Conservation (phyloP, 306 rosid genomes). For the Pyrus bretschneideri region DNA sequence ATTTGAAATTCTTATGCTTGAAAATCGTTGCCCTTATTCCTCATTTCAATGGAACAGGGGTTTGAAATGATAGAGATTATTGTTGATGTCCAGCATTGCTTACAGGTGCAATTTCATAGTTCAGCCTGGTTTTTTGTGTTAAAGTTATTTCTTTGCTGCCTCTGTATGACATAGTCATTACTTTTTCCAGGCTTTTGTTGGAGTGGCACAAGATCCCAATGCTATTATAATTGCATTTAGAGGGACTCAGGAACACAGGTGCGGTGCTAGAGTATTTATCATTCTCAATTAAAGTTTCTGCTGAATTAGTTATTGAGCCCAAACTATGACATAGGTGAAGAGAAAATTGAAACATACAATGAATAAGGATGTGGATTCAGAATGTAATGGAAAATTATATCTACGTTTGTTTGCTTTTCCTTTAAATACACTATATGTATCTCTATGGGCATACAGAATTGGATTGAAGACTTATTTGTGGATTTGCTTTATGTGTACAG, state of each 20-base stretch:
- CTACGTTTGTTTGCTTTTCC: not conserved
- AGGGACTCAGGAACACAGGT: conserved; percentile 97
- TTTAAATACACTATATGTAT: not conserved
- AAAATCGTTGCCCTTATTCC: conserved; percentile 16
- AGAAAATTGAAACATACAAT: not conserved
- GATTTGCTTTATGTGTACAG: too few relatives aligned
- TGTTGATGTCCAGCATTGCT: conserved; percentile 90
- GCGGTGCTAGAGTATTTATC: not conserved
- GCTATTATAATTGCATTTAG: conserved; percentile 88
- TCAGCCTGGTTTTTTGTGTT: conserved; percentile 1
- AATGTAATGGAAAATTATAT: not conserved
- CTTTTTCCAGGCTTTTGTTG: conserved; percentile 70
- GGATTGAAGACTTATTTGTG: conserved; percentile 33
- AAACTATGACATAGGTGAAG: not conserved
- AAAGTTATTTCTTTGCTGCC: not conserved
- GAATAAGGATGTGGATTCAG: not conserved
- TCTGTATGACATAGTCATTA: conserved; percentile 10
- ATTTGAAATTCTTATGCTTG: not conserved
- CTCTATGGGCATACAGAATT: conserved; percentile 50
- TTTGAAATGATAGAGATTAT: conserved; percentile 89
- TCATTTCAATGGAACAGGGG: conserved; percentile 55
- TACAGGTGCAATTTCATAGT: conserved; percentile 55
- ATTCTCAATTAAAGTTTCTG: not conserved
- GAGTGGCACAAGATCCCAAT: conserved; percentile 68
- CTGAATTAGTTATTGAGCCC: not conserved